A percentile compares a stretch with the other conserved stretches of the same genome.
These are phyloP conservation scores for Colletotrichum orchidophilum DNA, from an alignment of 2,329 filamentous ascomycete species.

Conservation along the genomic window DNA sequence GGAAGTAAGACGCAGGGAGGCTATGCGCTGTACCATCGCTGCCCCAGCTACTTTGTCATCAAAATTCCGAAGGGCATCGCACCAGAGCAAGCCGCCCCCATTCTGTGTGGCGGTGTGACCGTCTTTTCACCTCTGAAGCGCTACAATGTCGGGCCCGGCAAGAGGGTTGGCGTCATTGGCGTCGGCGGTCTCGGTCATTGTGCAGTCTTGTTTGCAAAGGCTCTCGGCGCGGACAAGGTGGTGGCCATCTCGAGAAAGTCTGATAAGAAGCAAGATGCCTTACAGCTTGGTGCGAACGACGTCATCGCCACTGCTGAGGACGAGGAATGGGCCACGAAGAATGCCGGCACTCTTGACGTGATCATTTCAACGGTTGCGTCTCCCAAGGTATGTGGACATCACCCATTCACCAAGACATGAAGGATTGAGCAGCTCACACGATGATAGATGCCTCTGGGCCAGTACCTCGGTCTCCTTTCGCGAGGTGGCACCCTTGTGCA, in stretches of 20 bases:
- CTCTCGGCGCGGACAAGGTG: slow-evolving; percentile 69
- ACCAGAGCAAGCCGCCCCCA: slow-evolving; percentile 61
- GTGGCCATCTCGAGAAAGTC: slow-evolving; percentile 65
- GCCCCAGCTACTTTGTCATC: slow-evolving; percentile 57
- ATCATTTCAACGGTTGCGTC: slow-evolving; percentile 65
- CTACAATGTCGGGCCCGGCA: slow-evolving; percentile 73
- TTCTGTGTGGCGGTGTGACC: slow-evolving; percentile 78
- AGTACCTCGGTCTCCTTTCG: slow-evolving; percentile 71
- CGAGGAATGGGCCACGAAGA: slow-evolving; percentile 61
- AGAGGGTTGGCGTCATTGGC: slow-evolving; percentile 73
- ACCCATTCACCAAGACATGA: background rate
- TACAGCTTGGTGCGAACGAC: slow-evolving; percentile 66
- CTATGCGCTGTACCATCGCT: slow-evolving; percentile 46
- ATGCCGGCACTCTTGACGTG: slow-evolving; percentile 63
- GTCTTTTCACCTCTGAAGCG: slow-evolving; percentile 70
- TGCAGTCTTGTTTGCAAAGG: slow-evolving; percentile 74
- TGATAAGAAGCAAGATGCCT: slow-evolving; percentile 63
- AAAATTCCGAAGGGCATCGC: slow-evolving; percentile 54
- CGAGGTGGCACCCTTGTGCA: slow-evolving; percentile 70
- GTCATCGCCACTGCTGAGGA: slow-evolving; percentile 58
- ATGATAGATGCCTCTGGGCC: slow-evolving; percentile 65
- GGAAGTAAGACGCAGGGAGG: slow-evolving; percentile 66
- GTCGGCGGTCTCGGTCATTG: slow-evolving; percentile 77
- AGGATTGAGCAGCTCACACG: slow-evolving; percentile 42
- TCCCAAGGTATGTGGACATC: background rate